Base-by-base conservation (phyloP, 805 yeast species). In the Candida berthetii region DNA sequence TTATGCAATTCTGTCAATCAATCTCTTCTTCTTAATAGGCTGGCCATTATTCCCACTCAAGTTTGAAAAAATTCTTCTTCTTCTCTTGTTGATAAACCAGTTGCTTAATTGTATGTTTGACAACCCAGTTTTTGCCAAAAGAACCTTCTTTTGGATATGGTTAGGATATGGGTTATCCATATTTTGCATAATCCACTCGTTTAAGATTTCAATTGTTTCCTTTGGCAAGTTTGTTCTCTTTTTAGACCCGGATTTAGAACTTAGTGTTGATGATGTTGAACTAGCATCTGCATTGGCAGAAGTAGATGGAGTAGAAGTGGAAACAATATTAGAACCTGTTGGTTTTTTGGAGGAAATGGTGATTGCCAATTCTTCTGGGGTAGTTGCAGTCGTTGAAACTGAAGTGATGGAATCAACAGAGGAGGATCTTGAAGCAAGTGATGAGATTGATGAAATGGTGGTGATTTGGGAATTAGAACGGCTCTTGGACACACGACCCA, bases 61-160 rank as follows among this genome's bases (percentile, higher is more conserved):
- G 37, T 54, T 56, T 18, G 55, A 49, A 38, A 56, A 56, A 15
- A 86, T 74, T 55, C 84, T 79, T 50, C 96, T 69, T 53, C 95
- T 71, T 52, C 96, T 74, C 16, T 91, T 95, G 57, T 86, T 86
- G 55, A 86, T 87, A 54, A 86, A 86, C 96, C 96, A 86, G 57
- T 86, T 87, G 49, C 85, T 74, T 46, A 86, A 71, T 61, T 86
- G 96, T 46, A 84, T 87, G 60, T 82, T 79, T 47, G 86, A 83
- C 55, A 86, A 69, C 0, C 93, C 91, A 0, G 96, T 86, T 55
- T 74, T 71, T 49, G 71, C 68, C 71, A 84, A 74, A 42, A 86
- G 68, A 53, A 76, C 78, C 47, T 75, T 71, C 65, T 87, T 86
- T 53, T 86, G 95, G 37, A 78, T 76, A 41, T 84, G 84, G 40